Percentiles rank a stretch among this genome's conserved stretches.
Evolutionary conservation across 495 filamentous ascomycete species (phyloP).

Genomic region (Physcia stellaris): DNA sequence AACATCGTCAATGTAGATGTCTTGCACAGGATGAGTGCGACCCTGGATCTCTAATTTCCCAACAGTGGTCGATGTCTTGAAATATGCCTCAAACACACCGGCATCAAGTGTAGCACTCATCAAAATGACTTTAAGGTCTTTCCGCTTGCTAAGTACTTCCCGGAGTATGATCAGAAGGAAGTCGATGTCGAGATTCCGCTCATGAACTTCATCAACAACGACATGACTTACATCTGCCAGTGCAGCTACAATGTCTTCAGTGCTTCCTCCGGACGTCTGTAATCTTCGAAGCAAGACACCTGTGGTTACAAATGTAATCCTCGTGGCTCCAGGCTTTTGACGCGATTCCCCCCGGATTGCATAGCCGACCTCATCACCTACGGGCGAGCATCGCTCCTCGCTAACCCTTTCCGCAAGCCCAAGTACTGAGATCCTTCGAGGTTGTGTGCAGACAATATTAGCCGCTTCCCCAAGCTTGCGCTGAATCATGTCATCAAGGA

Average conservation of each 20-base stretch:
- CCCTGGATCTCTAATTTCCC: constrained; percentile 75
- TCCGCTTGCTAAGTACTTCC: constrained; percentile 60
- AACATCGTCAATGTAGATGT: constrained; percentile 85
- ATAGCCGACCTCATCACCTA: constrained; percentile 88
- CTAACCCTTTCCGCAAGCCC: constrained; percentile 89
- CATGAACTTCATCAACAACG: constrained; percentile 94
- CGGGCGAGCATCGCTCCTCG: constrained; percentile 67
- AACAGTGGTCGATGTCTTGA: constrained; percentile 52
- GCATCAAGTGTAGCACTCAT: constrained; percentile 98
- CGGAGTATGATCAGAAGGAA: constrained; percentile 83
- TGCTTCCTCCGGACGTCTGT: constrained; percentile 69
- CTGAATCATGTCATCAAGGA: constrained; percentile 82
- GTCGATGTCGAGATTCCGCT: constrained; percentile 89
- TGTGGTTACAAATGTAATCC: constrained; percentile 91
- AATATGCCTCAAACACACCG: constrained; percentile 72
- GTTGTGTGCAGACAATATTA: constrained; percentile 96
- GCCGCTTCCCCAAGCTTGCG: constrained; percentile 56
- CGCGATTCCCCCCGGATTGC: constrained; percentile 88
- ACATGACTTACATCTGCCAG: constrained; percentile 87
- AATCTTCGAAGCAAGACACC: constrained; percentile 85
- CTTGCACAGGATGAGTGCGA: constrained; percentile 77
- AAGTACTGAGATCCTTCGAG: constrained; percentile 84
- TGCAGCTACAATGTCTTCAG: constrained; percentile 62
- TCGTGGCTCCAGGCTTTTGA: constrained; percentile 50
- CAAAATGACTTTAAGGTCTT: constrained; percentile 83